Base-by-base conservation (phyloP, 148 eudicot species). In the Agrostemma githago region DNA sequence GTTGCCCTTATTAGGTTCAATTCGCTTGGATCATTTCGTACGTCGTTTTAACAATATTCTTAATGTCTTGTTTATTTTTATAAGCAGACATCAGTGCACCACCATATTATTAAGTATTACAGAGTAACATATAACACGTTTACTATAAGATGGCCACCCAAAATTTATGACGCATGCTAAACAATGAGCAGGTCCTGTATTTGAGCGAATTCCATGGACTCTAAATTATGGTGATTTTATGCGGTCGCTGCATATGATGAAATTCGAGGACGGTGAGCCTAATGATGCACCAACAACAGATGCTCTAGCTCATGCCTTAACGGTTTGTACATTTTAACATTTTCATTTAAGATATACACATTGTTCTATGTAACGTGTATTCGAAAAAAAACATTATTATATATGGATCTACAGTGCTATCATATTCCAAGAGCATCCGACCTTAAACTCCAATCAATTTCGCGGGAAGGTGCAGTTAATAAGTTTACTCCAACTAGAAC, bases 11-110 rank as follows among this genome's bases (percentile, higher is more conserved):
- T 68, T 68, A 11, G 10, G 21, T 68, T 43, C 72, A 5, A 8
- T 17, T 9, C 57, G 10, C 72, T 43, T 68, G 58, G 72, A 68
- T 68, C 58, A 3, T 21, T 19, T 17, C 57, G 72, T 68, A 67
- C 5, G 10, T 67, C 14, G 15, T 51, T 15, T 51, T 8, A 51
- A 51, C 14, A 51, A 10, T 12, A 11, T 11, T 12, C 9, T 51
- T 48, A 48, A 48, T 48, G 54, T 48, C 6, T 48, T 48, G 11
- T 48, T 48, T 48, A 2, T 16, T 43, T 8, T 16, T 16, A n/a
- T 42, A 67, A 26, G 34, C 1, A 26, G 1, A 26, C 34, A 26
- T 26, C 34, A 26, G 34, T 26, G 34, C 34, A 26, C 34, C 34
- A 26, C 34, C 34, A 26, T 26, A 26, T 26, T 26, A 26, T 26